Evolutionary conservation across 805 yeast species (phyloP), one percentile per base, ranked within the genome.

Genomic region (Komagataella phaffii): DNA sequence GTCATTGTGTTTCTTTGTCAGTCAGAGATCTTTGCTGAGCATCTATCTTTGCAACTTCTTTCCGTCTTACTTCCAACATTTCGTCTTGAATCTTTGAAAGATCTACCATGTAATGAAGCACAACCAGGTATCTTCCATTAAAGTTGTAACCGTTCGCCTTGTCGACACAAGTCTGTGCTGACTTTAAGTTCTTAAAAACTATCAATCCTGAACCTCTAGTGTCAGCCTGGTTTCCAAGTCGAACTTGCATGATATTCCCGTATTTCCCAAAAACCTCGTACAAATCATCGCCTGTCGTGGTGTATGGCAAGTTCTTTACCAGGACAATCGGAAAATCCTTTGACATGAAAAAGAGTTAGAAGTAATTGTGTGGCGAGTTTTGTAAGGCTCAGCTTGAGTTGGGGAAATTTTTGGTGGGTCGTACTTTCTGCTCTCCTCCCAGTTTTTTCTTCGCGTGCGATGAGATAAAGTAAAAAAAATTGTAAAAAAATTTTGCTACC

Each of bases 121-220:
- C 77, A 23, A 81, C 81, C 40, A 81, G 57, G 58, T 81, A 81
- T 52, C 87, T 58, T 7, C 81, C 80, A 53, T 76, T 73, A 55
- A 75, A 76, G 57, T 80, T 80, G 54, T 74, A 76, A 1, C 88
- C 88, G 50, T 76, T 76, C 50, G 81, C 60, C 53, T 76, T 81
- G n/a, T 70, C 73, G 18, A 72, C 66, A 0, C 85, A 85, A 36
- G 62, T 60, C n/a, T 60, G 61, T 14, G 85, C 82, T 54, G 72
- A 71, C 24, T 64, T 63, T 17, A 73, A 53, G 47, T 75, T 75
- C 50, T 72, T 74, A 60, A 71, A 82, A 2, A 81, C 73, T 17
- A 81, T 74, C 52, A 74, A 71, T 21, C 83, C 81, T 6, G 81
- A 75, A 10, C 85, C 79, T 52, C 61, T 74, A 1, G 72, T 66